Evolutionary conservation across 2,329 filamentous ascomycete species (phyloP).

Genomic region (Fusarium pseudoanthophilum): DNA sequence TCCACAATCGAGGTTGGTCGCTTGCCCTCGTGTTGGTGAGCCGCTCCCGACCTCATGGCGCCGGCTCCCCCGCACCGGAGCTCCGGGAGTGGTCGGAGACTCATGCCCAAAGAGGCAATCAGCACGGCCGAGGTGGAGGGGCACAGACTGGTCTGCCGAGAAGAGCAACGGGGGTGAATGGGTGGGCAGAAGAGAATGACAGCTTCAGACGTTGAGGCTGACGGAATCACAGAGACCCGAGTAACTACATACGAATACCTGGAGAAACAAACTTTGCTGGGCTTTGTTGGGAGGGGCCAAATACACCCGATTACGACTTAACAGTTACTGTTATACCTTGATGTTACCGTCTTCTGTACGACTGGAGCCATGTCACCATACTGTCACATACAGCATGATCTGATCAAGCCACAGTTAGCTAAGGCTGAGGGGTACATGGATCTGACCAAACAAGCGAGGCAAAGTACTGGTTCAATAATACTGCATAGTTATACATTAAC

Average conservation of each 20-base stretch:
- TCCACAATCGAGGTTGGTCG: background rate
- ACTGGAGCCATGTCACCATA: conserved; percentile 11
- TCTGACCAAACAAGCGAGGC: conserved; percentile 7
- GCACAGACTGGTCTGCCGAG: conserved; percentile 4
- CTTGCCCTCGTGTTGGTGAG: conserved; percentile 1
- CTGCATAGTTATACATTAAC: conserved; percentile 26
- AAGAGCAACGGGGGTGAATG: background rate
- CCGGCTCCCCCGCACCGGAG: conserved; percentile 23
- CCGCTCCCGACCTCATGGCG: conserved; percentile 17
- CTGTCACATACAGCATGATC: conserved; percentile 11
- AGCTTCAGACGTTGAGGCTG: conserved; percentile 16
- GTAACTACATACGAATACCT: background rate
- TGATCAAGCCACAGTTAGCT: conserved; percentile 3
- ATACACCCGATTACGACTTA: background rate
- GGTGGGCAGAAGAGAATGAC: background rate
- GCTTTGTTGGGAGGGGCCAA: background rate
- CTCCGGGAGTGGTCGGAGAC: conserved; percentile 20
- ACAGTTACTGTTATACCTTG: conserved; percentile 6
- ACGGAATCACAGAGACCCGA: conserved; percentile 15
- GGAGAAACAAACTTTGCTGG: background rate
- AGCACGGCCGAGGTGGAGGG: conserved; percentile 1
- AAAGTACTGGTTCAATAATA: background rate
- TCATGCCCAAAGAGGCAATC: conserved; percentile 27
- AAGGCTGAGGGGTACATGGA: background rate
- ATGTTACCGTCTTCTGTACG: conserved; percentile 10